Conservation (phyloP, 2,329 filamentous ascomycete genomes). For the Phaeosphaeria sp. region DNA sequence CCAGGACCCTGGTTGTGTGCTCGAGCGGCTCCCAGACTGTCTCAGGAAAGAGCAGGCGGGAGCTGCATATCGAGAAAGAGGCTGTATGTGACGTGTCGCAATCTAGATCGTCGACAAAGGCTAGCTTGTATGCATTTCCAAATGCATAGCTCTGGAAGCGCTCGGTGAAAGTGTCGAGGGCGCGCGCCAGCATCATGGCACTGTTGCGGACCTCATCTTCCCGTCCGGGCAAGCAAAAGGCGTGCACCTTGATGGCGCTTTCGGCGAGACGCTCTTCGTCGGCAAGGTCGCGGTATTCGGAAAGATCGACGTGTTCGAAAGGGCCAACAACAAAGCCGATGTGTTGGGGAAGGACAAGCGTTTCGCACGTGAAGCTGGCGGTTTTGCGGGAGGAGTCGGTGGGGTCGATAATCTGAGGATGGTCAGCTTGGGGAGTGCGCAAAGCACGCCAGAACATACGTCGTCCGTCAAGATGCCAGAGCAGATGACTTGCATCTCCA, state of each 20-base stretch:
- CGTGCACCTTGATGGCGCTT: conserved; percentile 87
- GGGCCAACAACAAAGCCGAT: conserved; percentile 93
- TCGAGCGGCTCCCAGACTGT: conserved; percentile 86
- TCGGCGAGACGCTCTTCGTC: conserved; percentile 90
- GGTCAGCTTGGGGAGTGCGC: neutral
- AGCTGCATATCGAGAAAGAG: conserved; percentile 87
- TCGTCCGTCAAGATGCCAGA: conserved; percentile 90
- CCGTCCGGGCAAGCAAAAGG: conserved; percentile 86
- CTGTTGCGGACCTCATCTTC: conserved; percentile 85
- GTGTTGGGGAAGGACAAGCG: conserved; percentile 80
- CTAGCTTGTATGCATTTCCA: conserved; percentile 82
- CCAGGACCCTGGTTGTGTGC: conserved; percentile 78
- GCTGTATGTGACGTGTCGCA: conserved; percentile 78
- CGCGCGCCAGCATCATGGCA: conserved; percentile 79
- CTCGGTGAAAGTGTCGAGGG: conserved; percentile 89
- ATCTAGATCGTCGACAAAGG: conserved; percentile 89
- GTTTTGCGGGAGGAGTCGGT: conserved; percentile 83
- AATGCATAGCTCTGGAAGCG: conserved; percentile 92
- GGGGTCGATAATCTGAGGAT: conserved; percentile 66
- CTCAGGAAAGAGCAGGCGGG: conserved; percentile 80
- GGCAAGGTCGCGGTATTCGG: conserved; percentile 86
- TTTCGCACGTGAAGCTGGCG: conserved; percentile 76
- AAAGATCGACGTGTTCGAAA: conserved; percentile 90
- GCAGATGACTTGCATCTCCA: conserved; percentile 90
- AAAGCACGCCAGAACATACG: conserved; percentile 39